Percentiles rank a stretch among this genome's conserved stretches.
Conservation (phyloP, 805 yeast species). For the Hanseniaspora hatyaiensis region DNA sequence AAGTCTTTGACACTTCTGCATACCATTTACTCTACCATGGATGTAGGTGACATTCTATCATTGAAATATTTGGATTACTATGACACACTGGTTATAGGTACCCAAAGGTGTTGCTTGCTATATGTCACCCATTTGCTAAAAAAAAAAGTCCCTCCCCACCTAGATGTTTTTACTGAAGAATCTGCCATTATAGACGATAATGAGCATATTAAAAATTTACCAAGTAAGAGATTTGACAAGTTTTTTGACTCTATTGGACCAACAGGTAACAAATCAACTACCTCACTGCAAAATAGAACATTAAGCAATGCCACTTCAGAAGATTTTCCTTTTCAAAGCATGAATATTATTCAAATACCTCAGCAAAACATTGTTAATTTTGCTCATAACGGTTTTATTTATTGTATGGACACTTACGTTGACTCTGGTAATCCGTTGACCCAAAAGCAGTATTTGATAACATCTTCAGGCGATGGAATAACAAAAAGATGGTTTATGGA, state of each 20-base stretch:
- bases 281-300: neutral
- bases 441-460: conserved; percentile 35
- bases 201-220: conserved; percentile 30
- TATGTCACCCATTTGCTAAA: conserved; percentile 43
- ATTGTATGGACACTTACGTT: conserved; percentile 37
- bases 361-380: conserved; percentile 54
- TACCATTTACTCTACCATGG: conserved; percentile 71
- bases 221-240: conserved; percentile 60
- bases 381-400: conserved; percentile 88
- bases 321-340: conserved; percentile 16
- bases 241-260: conserved; percentile 89
- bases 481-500: conserved; percentile 65
- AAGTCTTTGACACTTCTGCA: conserved; percentile 18
- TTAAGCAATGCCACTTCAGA: neutral
- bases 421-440: conserved; percentile 13
- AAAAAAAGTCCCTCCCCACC: conserved; percentile 16
- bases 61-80: conserved; percentile 52
- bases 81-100: conserved; percentile 66
- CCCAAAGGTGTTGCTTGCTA: conserved; percentile 81
- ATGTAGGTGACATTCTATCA: conserved; percentile 88
- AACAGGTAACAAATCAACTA: conserved; percentile 37
- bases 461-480: conserved; percentile 87
- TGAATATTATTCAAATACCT: conserved; percentile 52
- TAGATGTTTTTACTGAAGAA: neutral
- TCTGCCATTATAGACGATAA: neutral